These are phyloP conservation scores for Gastrolobium villosum DNA, from an alignment of 306 rosid species.

Conservation along the genomic window DNA sequence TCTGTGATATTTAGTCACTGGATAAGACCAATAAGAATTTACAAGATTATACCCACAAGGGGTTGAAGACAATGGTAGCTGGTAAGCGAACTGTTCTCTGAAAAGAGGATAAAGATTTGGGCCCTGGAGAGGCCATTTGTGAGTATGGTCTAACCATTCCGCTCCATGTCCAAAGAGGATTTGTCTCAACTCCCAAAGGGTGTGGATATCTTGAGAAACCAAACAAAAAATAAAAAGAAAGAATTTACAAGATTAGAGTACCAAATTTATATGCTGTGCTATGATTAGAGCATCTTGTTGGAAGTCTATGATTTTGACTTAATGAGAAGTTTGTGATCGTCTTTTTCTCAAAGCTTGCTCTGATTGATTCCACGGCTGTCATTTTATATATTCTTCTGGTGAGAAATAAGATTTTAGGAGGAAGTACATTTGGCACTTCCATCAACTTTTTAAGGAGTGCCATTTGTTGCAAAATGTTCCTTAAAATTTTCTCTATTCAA, in stretches of 20 bases:
- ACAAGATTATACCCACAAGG: not conserved
- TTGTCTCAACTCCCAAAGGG: not conserved
- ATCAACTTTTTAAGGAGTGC: slow-evolving; percentile 8
- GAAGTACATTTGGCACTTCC: slow-evolving; percentile 1
- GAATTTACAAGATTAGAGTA: not conserved
- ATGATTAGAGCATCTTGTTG: not conserved
- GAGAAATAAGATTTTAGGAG: slow-evolving; percentile 30
- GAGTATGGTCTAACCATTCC: not conserved
- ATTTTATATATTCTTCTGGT: slow-evolving; percentile 1
- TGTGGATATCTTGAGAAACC: too few species aligned
- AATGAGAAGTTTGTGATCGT: not conserved
- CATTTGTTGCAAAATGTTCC: slow-evolving; percentile 11
- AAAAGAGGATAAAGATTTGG: too few species aligned
- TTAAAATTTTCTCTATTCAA: not conserved
- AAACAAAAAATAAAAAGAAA: not conserved
- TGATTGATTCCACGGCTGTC: slow-evolving; percentile 4
- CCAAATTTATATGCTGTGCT: not conserved
- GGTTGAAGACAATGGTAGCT: not conserved
- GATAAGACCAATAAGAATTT: not conserved
- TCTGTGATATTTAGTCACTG: not conserved
- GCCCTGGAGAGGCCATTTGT: not conserved
- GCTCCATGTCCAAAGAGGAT: not conserved
- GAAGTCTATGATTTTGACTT: not conserved
- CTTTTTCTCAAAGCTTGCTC: slow-evolving; percentile 11
- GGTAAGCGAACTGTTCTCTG: too few species aligned